phyloP scores from a whole-genome alignment of 1,284 basidiomycete species.

The Leccinum fuscescens region DNA sequence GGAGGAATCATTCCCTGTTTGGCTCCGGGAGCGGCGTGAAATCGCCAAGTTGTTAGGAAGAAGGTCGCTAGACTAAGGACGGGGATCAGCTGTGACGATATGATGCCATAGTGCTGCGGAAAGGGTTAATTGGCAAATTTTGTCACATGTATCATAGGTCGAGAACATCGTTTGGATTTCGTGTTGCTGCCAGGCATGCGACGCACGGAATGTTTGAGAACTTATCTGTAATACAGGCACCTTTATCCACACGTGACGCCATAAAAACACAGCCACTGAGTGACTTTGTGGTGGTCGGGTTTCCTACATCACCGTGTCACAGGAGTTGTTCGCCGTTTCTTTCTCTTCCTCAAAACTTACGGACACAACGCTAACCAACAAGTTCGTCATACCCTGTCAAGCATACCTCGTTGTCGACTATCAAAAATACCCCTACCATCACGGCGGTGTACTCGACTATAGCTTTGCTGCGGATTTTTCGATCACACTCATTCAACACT shows the following conservation, averaged over 20 bases:
- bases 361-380: not conserved
- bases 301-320: constrained; percentile 10
- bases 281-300: constrained; percentile 5
- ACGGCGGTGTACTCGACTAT: constrained; percentile 9
- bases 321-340: not conserved
- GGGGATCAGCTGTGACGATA: not conserved
- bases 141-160: not conserved
- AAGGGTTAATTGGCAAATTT: not conserved
- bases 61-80: constrained; percentile 64
- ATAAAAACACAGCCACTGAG: constrained; percentile 24
- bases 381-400: not conserved
- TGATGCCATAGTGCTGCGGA: not conserved
- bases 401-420: constrained; percentile 1
- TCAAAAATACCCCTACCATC: constrained; percentile 8
- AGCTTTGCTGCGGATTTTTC: constrained; percentile 25
- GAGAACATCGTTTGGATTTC: not conserved
- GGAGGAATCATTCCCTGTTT: constrained; percentile 70
- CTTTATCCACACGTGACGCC: constrained; percentile 22
- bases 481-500: constrained; percentile 22
- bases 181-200: not conserved
- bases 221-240: not conserved
- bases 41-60: constrained; percentile 77
- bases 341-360: not conserved
- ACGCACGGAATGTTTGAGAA: not conserved
- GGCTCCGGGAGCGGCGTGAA: constrained; percentile 82